These are phyloP conservation scores for Hericium rajendrae DNA, from an alignment of 768 basidiomycete species.

Conservation along the genomic window DNA sequence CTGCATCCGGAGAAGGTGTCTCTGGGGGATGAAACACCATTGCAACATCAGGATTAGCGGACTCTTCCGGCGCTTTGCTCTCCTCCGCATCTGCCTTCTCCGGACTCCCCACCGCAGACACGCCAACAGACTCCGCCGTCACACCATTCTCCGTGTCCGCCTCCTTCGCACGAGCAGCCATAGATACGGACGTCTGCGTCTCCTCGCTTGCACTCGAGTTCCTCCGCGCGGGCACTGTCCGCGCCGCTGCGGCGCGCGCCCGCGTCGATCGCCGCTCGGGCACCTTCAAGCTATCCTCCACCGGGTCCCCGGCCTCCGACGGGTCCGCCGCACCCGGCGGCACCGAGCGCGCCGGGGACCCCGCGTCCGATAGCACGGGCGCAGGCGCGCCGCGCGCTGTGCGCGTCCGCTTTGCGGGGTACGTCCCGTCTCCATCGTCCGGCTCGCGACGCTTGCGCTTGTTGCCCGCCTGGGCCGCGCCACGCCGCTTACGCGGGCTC, in stretches of 20 bases:
- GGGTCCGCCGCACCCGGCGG: conserved; percentile 4
- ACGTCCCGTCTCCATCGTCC: conserved; percentile 15
- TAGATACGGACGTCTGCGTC: conserved; percentile 13
- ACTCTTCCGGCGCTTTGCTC: background rate
- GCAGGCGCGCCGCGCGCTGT: conserved; percentile 7
- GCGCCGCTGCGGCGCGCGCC: conserved; percentile 12
- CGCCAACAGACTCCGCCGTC: background rate
- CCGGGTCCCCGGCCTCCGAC: conserved; percentile 6
- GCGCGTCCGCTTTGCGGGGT: conserved; percentile 15
- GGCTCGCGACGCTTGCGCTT: conserved; percentile 14
- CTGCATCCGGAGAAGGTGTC: too few species aligned
- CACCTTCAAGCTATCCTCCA: conserved; percentile 6
- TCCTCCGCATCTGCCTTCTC: background rate
- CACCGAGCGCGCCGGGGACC: conserved; percentile 8
- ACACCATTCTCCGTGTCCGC: background rate
- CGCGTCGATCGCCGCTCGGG: conserved; percentile 15
- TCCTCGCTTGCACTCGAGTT: conserved; percentile 15
- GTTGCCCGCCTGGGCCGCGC: conserved; percentile 5
- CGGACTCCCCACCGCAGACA: conserved; percentile 2
- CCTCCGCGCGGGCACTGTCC: conserved; percentile 4
- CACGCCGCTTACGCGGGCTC: conserved; percentile 14
- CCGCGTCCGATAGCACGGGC: conserved; percentile 4
- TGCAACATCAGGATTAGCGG: background rate
- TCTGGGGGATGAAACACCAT: too few species aligned
- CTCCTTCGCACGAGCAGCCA: conserved; percentile 13